phyloP scores from a whole-genome alignment of 2,329 filamentous ascomycete genomes.

The Ilyonectria robusta region DNA sequence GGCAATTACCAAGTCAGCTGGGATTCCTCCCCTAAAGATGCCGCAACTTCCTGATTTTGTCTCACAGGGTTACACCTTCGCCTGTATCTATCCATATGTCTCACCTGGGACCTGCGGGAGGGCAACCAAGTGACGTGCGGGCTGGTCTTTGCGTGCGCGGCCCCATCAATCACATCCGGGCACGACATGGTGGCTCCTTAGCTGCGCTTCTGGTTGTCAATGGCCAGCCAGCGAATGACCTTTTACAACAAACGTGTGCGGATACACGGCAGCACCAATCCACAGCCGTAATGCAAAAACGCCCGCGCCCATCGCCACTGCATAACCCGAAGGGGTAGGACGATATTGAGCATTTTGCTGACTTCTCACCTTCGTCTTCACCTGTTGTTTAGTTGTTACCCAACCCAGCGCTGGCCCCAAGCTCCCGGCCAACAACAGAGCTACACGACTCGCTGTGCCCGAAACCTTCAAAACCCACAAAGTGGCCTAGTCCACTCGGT shows the following conservation, averaged over 20 bases:
- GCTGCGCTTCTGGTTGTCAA: slow-evolving; percentile 12
- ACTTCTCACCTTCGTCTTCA: background rate
- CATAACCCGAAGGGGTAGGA: background rate
- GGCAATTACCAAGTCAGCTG: background rate
- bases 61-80: background rate
- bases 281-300: slow-evolving; percentile 18
- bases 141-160: slow-evolving; percentile 21
- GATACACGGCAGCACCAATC: slow-evolving; percentile 24
- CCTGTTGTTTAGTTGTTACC: slow-evolving; percentile 13
- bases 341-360: background rate
- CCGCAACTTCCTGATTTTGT: background rate
- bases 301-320: slow-evolving; percentile 1
- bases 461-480: slow-evolving; percentile 28
- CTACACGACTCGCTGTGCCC: slow-evolving; percentile 21
- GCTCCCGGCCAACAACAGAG: slow-evolving; percentile 13
- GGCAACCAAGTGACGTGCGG: slow-evolving; percentile 19
- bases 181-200: slow-evolving; percentile 25
- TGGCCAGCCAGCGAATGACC: slow-evolving; percentile 20
- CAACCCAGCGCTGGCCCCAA: slow-evolving; percentile 9
- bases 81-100: slow-evolving; percentile 1
- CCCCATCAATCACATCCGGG: slow-evolving; percentile 24
- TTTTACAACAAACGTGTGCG: slow-evolving; percentile 27
- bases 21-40: background rate
- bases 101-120: slow-evolving; percentile 1
- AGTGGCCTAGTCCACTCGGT: slow-evolving; percentile 32